A percentile compares a stretch with the other conserved stretches of the same genome.
Conservation (phyloP, 2,329 filamentous ascomycete genomes). For the Pseudogymnoascus sp. region DNA sequence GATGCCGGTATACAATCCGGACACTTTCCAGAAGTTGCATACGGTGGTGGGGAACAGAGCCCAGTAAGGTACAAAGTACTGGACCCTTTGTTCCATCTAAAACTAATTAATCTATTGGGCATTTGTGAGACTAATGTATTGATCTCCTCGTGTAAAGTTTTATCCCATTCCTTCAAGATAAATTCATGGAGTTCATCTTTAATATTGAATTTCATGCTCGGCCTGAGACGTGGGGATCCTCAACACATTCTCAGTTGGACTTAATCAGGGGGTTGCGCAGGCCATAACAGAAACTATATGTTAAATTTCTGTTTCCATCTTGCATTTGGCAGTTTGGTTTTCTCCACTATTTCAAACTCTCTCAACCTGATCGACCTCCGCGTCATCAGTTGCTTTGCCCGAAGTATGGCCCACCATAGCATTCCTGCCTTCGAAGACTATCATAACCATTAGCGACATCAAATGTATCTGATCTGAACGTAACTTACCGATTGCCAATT, state of each 20-base stretch:
- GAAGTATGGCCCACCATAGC: not conserved
- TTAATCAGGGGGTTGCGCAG: too few relatives aligned
- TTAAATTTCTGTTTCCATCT: too few relatives aligned
- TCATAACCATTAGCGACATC: not conserved
- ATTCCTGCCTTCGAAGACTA: not conserved
- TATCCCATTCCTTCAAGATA: not conserved
- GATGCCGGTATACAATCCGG: not conserved
- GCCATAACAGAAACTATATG: too few relatives aligned
- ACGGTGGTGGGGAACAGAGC: not conserved
- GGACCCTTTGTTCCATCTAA: not conserved
- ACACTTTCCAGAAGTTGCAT: not conserved
- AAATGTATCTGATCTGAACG: not conserved
- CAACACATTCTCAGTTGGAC: too few relatives aligned
- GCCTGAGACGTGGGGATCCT: not conserved
- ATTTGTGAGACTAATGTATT: not conserved
- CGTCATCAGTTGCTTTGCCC: not conserved
- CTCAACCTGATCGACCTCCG: not conserved
- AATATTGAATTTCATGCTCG: not conserved
- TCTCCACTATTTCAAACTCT: not conserved
- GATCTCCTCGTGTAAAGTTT: not conserved
- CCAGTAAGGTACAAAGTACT: not conserved
- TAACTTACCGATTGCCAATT: constrained; percentile 26
- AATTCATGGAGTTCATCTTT: not conserved
- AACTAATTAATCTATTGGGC: not conserved
- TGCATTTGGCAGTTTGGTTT: not conserved